These are phyloP conservation scores for Vaccinium vitisidaea DNA, from an alignment of 148 eudicot genomes.

Conservation along the genomic window DNA sequence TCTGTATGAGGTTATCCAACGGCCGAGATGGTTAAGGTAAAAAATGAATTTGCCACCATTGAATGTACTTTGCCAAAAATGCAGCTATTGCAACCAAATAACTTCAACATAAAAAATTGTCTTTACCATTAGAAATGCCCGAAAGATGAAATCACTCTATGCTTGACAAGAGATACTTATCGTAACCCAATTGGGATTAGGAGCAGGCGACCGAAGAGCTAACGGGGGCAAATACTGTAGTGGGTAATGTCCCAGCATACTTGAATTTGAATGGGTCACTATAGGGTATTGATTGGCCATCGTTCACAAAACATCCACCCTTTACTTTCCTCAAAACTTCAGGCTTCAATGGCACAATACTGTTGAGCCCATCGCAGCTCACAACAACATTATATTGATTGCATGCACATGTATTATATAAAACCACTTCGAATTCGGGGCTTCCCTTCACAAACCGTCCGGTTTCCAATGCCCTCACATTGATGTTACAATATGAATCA, in stretches of 20 bases:
- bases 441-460: background rate
- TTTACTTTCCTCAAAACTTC: background rate
- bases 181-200: background rate
- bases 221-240: background rate
- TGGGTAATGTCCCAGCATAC: background rate
- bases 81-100: no score
- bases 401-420: background rate
- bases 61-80: no score
- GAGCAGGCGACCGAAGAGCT: background rate
- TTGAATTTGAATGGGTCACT: background rate
- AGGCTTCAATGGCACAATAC: background rate
- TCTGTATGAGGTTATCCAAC: no score
- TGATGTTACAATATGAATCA: background rate
- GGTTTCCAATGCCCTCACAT: background rate
- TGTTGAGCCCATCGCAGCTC: background rate
- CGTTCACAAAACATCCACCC: background rate
- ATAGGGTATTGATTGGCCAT: background rate
- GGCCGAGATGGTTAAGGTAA: no score
- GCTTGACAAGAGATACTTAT: background rate
- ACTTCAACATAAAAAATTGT: no score
- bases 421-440: background rate
- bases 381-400: no score
- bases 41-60: no score
- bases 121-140: no score
- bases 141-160: no score